Base-by-base conservation (phyloP, 202 grass and related monocot genomes). In the Dendrocalamus latiflorus region DNA sequence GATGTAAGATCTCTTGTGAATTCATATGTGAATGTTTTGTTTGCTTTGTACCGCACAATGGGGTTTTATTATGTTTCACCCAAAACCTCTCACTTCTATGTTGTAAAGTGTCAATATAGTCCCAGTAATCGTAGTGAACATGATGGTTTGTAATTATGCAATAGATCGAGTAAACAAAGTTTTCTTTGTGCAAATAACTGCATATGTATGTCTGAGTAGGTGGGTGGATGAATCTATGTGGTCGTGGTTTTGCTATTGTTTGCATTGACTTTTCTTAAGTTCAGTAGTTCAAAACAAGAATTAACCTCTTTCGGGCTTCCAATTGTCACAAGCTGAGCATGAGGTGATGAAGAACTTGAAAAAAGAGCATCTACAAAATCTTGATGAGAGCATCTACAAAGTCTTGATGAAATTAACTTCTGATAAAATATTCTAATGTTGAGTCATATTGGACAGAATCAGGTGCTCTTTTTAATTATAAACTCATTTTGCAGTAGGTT, bases 271-370 rank as follows among this genome's bases (percentile, higher is more conserved):
- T 42, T 41, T 47, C 22, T 30, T 0, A 20, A n/a, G n/a, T n/a
- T n/a, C n/a, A n/a, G n/a, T n/a, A 77, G 34, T 89, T 68, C 8
- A 11, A 84, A 88, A 88, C 3, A 87, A 76, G n/a, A 65, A 64
- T 2, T 51, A 59, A n/a, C n/a, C n/a, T n/a, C n/a, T n/a, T n/a
- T n/a, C n/a, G n/a, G n/a, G n/a, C n/a, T n/a, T n/a, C n/a, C n/a
- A n/a, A n/a, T n/a, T n/a, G n/a, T n/a, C n/a, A n/a, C n/a, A n/a
- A n/a, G n/a, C n/a, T n/a, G n/a, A n/a, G n/a, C n/a, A n/a, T n/a
- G n/a, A n/a, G n/a, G n/a, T n/a, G n/a, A n/a, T n/a, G n/a, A n/a
- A n/a, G n/a, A n/a, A n/a, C n/a, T n/a, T n/a, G n/a, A n/a, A n/a
- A n/a, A n/a, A n/a, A n/a, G n/a, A n/a, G n/a, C n/a, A n/a, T n/a